Conservation (phyloP, 1,139 yeast species). For the Blastobotrys buckinghamii region DNA sequence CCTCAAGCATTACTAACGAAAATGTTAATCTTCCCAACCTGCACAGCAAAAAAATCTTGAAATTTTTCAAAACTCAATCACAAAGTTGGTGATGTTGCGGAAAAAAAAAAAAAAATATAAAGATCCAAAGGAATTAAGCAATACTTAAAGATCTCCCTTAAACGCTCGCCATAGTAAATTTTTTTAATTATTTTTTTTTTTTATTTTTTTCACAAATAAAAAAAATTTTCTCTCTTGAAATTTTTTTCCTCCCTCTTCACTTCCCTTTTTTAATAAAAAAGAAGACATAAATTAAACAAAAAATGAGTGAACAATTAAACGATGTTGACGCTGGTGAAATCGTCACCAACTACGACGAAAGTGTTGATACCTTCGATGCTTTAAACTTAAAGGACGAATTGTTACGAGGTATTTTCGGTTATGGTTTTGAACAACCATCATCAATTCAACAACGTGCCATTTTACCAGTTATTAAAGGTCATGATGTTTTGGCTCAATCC, state of each 20-base stretch:
- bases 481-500: constrained; percentile 94
- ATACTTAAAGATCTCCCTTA: too few species aligned
- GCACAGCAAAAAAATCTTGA: too few species aligned
- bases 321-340: constrained; percentile 81
- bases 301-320: constrained; percentile 52
- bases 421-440: constrained; percentile 92
- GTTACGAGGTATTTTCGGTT: constrained; percentile 58
- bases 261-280: too few species aligned
- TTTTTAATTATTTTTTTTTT: constrained; percentile 1
- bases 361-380: constrained; percentile 59
- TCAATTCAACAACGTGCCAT: constrained; percentile 95
- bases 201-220: constrained; percentile 1
- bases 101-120: too few species aligned
- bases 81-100: too few species aligned
- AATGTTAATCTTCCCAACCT: too few species aligned
- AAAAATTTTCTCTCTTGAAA: constrained; percentile 2
- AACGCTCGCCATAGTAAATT: too few species aligned
- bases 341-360: constrained; percentile 97
- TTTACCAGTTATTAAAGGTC: constrained; percentile 82
- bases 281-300: constrained; percentile 4
- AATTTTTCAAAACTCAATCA: too few species aligned
- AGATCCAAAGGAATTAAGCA: too few species aligned
- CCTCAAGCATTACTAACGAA: too few species aligned
- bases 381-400: constrained; percentile 39
- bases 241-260: neutral